Evolutionary conservation across 768 basidiomycete genomes (phyloP), one percentile per base, ranked within the genome.

Genomic region (Hericium rajendrae): DNA sequence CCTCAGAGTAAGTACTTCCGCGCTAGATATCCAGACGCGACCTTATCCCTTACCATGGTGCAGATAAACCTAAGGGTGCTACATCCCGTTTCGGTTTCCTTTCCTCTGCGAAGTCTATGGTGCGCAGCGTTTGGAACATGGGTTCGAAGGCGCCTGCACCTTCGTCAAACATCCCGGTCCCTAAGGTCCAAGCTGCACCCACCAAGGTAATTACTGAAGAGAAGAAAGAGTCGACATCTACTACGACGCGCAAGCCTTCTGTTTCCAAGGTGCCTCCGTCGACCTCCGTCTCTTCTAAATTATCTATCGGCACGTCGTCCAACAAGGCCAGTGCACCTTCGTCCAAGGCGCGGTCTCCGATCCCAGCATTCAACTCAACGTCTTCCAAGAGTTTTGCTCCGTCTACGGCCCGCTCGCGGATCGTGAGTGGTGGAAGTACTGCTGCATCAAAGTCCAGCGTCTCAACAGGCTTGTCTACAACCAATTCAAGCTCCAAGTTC

Each of bases 71-170:
- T 53, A 75, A 74, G 66, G 72, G 62, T 22, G 81, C 81, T 61
- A 71, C 81, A 1, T 74, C 81, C 4, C 79, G 81, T 39, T 82
- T 88, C 57, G 88, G 86, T 1, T 88, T 91, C 72, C 68, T 91
- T 6, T 77, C 83, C 8, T 73, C 76, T 20, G 83, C 88, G 8
- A 90, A 88, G 67, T 79, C 80, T 0, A 71, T 90, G 3, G 87
- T 90, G 4, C 74, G 78, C 63, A 86, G 78, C 60, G 86, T 91
- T 1, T 90, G 86, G 86, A 83, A 81, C 62, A 75, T 85, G 61
- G 80, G 77, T 24, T 71, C 68, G 12, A 69, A 67, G 18, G 65
- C 61, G 4, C 57, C 52, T 12, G 53, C 69, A 15, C 53, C 67
- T 9, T 54, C 60, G 10, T 63, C 70, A 5, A 68, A 56, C 39